phyloP scores from a whole-genome alignment of 495 filamentous ascomycete species.

The Alectoria sarmentosa region DNA sequence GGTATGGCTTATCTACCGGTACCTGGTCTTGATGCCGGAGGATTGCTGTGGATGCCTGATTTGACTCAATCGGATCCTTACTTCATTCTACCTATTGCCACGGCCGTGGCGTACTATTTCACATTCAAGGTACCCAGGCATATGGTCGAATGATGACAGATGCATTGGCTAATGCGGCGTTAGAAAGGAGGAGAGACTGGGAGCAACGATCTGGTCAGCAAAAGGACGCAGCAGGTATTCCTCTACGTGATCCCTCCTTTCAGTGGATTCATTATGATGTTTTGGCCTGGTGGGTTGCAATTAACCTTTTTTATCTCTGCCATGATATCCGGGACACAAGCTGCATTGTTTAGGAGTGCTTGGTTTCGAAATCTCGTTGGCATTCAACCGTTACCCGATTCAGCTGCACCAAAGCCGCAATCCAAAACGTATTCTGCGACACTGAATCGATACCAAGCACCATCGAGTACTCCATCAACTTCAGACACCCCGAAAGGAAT shows the following conservation, averaged over 20 bases:
- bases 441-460: slow-evolving; percentile 11
- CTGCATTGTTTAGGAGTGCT: slow-evolving; percentile 43
- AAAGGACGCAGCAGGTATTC: slow-evolving; percentile 44
- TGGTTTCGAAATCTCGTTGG: slow-evolving; percentile 44
- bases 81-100: slow-evolving; percentile 58
- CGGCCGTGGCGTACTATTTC: slow-evolving; percentile 43
- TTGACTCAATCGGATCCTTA: slow-evolving; percentile 71
- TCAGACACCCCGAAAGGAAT: slow-evolving; percentile 2
- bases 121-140: slow-evolving; percentile 48
- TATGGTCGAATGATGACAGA: not conserved
- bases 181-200: slow-evolving; percentile 13
- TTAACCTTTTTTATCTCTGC: slow-evolving; percentile 60
- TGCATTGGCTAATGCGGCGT: not conserved
- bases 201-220: not conserved
- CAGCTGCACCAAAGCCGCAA: not conserved
- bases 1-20: slow-evolving; percentile 74
- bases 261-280: slow-evolving; percentile 53
- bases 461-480: not conserved
- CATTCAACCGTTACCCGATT: slow-evolving; percentile 41
- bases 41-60: slow-evolving; percentile 70
- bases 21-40: slow-evolving; percentile 62
- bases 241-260: slow-evolving; percentile 52
- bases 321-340: slow-evolving; percentile 50
- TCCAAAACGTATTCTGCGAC: not conserved
- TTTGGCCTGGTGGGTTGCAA: slow-evolving; percentile 61